Evolutionary conservation across 192 early-diverging fungal genomes (phyloP).

Genomic region (Backusella westeae): DNA sequence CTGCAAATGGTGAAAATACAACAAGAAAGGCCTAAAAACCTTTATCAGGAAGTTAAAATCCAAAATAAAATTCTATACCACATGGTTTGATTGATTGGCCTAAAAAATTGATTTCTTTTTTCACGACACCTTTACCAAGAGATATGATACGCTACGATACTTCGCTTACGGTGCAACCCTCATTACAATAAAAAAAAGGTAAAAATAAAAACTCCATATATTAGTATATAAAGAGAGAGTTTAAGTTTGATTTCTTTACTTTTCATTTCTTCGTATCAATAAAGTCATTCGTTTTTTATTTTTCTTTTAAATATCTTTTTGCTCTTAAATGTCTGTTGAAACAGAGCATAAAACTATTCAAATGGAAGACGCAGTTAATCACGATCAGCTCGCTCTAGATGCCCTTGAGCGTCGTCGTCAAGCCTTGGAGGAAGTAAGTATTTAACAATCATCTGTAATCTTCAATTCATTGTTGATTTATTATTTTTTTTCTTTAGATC

Average conservation of each 20-base stretch:
- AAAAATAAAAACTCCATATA: background rate
- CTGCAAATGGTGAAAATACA: background rate
- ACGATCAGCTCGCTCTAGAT: conserved; percentile 1
- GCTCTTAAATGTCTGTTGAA: conserved; percentile 2
- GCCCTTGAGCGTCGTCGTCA: conserved; percentile 19
- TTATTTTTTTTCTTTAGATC: conserved; percentile 35
- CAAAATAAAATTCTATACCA: conserved; percentile 1
- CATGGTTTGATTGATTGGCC: background rate
- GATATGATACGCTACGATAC: background rate
- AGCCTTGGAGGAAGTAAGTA: conserved; percentile 28
- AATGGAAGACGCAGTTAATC: background rate
- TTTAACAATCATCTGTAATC: background rate
- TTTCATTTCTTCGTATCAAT: background rate
- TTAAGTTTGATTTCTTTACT: background rate
- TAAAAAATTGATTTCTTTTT: conserved; percentile 3
- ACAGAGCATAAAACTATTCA: background rate
- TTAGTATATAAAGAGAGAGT: background rate
- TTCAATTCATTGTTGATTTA: background rate
- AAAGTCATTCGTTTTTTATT: conserved; percentile 2
- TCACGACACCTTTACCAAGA: background rate
- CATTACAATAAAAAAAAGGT: background rate
- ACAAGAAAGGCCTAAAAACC: conserved; percentile 4
- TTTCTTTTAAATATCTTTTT: background rate
- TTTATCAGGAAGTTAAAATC: conserved; percentile 1
- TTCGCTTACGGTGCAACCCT: background rate